Evolutionary conservation across 2,329 filamentous ascomycete genomes (phyloP), one percentile per base, ranked within the genome.

Genomic region (Chaetomiaceae sp.): DNA sequence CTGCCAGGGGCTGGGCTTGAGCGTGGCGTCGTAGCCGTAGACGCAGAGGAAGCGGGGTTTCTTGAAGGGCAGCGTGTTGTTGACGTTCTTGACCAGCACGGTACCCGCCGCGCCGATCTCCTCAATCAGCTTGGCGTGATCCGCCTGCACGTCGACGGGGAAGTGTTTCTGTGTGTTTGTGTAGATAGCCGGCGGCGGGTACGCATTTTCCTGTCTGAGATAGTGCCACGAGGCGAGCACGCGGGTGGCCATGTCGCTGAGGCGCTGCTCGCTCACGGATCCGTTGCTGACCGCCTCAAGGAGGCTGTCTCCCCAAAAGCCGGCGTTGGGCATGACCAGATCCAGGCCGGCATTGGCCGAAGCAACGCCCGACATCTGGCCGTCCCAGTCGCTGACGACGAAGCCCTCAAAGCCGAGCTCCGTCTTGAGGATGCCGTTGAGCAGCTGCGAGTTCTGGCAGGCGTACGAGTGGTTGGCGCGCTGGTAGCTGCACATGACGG

Each of bases 191-290:
- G 42, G 42, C 4, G 45, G 36, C 58, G 65, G 55, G 30, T 51
- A 60, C 6, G 7, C 37, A 17, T 47, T 45, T n/a, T 54, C 48
- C 19, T 60, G 56, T 1, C 58, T 60, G 19, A 70, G 59, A 29
- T 67, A 63, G 47, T 66, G 65, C 64, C 64, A 70, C 1, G 65
- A 59, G 9, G 66, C 66, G 1, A 80, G 72, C 36, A 79, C 71
- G 52, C 88, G 81, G 9, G 82, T 84, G 0, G 78, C 84, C 80
- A 91, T 91, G 62, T 95, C 88, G 45, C 86, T 82, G 1, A 94
- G 60, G 20, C 88, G 75, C 60, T 75, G 81, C 54, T 83, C 78
- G 1, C 78, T 77, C 8, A 94, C 70, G 0, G 84, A 86, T 4
- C 87, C 86, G 57, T 93, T 93, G 24, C 78, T 68, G n/a, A 94